These are phyloP conservation scores for Candida sakaeoensis DNA, from an alignment of 805 yeast species.

Conservation along the genomic window DNA sequence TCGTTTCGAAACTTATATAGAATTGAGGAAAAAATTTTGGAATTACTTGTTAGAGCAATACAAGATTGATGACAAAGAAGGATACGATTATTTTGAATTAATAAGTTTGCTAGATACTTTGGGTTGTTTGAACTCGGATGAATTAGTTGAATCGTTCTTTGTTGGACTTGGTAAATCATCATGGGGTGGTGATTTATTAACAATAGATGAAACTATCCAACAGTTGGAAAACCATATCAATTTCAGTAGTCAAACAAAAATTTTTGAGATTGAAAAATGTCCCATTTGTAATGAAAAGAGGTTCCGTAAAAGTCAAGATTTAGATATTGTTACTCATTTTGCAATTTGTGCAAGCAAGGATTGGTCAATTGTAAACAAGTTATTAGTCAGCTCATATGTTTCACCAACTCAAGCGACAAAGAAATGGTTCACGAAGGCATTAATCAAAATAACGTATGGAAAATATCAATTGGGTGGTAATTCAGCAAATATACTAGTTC, in stretches of 20 bases:
- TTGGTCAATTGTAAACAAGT: conserved; percentile 64
- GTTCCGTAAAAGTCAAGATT: conserved; percentile 48
- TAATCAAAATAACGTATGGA: conserved; percentile 85
- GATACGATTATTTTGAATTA: conserved; percentile 56
- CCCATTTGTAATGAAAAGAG: conserved; percentile 74
- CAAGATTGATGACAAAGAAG: conserved; percentile 33
- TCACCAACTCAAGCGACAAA: conserved; percentile 79
- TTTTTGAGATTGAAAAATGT: conserved; percentile 65
- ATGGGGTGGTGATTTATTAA: conserved; percentile 54
- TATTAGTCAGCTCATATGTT: conserved; percentile 65
- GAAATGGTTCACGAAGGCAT: conserved; percentile 81
- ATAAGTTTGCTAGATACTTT: conserved; percentile 60
- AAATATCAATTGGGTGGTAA: conserved; percentile 81
- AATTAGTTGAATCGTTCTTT: conserved; percentile 53
- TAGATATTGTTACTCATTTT: conserved; percentile 79
- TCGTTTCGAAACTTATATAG: conserved; percentile 63
- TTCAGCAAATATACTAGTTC: conserved; percentile 91
- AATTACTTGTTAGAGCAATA: conserved; percentile 53
- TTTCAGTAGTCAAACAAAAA: conserved; percentile 24
- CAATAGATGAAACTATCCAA: conserved; percentile 43
- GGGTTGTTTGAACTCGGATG: conserved; percentile 50
- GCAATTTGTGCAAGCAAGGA: conserved; percentile 81
- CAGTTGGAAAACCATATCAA: conserved; percentile 41
- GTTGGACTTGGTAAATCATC: conserved; percentile 41
- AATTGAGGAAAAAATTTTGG: conserved; percentile 70